A percentile compares a stretch with the other conserved stretches of the same genome.
These are phyloP conservation scores for Calonectria pseudoreteaudii DNA, from an alignment of 2,329 filamentous ascomycete species.

Conservation along the genomic window DNA sequence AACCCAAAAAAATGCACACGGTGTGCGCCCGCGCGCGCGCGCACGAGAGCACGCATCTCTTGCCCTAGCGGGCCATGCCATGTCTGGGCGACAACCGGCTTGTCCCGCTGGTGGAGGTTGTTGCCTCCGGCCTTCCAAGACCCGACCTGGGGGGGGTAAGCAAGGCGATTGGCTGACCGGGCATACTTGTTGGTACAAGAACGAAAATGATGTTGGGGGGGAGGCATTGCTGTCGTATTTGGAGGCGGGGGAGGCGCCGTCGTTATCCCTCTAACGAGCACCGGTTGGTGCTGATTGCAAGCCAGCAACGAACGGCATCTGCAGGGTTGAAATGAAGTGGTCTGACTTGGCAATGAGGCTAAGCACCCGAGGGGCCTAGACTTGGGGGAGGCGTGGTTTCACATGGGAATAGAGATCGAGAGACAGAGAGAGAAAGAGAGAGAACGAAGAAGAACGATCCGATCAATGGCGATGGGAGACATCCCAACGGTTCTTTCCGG, in stretches of 20 bases:
- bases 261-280: neutral
- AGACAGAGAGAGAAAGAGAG: too few species aligned
- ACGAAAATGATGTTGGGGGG: neutral
- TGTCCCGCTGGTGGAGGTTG: neutral
- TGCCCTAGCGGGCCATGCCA: neutral
- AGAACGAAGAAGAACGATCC: neutral
- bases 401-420: neutral
- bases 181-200: neutral
- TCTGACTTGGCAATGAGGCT: neutral
- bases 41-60: too few species aligned
- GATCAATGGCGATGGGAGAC: neutral
- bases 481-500: neutral
- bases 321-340: neutral
- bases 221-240: neutral
- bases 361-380: neutral
- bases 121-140: neutral
- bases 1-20: neutral
- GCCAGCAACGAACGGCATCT: neutral
- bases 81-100: neutral
- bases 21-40: too few species aligned
- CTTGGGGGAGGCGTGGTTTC: neutral
- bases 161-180: neutral
- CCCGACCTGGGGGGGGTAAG: neutral
- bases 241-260: neutral
- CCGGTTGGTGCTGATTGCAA: neutral